These are phyloP conservation scores for Exophiala viscosa DNA, from an alignment of 2,329 filamentous ascomycete genomes.

Conservation along the genomic window DNA sequence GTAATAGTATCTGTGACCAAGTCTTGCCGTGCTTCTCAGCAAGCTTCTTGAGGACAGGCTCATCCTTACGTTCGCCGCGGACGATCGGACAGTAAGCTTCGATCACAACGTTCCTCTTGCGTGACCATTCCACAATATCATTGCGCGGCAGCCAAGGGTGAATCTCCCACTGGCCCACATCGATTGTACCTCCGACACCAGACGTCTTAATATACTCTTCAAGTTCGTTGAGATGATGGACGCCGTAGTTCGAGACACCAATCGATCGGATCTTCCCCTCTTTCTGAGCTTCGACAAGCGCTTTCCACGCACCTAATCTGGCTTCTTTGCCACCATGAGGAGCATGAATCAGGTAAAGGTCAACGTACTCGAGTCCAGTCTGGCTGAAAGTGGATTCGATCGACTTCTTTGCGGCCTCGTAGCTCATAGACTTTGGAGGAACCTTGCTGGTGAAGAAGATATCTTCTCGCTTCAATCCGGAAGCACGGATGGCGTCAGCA, in stretches of 20 bases:
- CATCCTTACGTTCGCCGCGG: slow-evolving; percentile 47
- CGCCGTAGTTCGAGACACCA: slow-evolving; percentile 55
- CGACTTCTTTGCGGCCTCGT: slow-evolving; percentile 57
- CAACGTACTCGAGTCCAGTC: slow-evolving; percentile 38
- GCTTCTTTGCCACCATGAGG: slow-evolving; percentile 51
- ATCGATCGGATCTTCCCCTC: slow-evolving; percentile 51
- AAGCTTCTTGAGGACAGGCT: slow-evolving; percentile 50
- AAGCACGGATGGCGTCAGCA: slow-evolving; percentile 50
- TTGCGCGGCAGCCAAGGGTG: slow-evolving; percentile 81
- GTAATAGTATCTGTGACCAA: slow-evolving; percentile 55
- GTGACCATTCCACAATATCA: slow-evolving; percentile 76
- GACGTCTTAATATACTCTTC: slow-evolving; percentile 55
- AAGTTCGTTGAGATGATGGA: slow-evolving; percentile 54
- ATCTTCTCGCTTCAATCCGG: slow-evolving; percentile 51
- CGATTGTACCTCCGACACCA: slow-evolving; percentile 67
- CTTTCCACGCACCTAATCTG: slow-evolving; percentile 51
- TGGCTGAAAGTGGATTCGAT: slow-evolving; percentile 26
- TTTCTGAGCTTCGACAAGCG: slow-evolving; percentile 52
- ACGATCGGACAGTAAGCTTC: slow-evolving; percentile 54
- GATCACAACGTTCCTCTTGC: slow-evolving; percentile 58
- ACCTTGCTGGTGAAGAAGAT: slow-evolving; percentile 64
- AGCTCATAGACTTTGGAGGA: slow-evolving; percentile 51
- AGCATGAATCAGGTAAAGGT: slow-evolving; percentile 47
- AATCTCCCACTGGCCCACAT: slow-evolving; percentile 83
- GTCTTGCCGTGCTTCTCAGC: slow-evolving; percentile 57